Evolutionary conservation across 2,329 filamentous ascomycete genomes (phyloP).

Genomic region (Fusarium anguioides): DNA sequence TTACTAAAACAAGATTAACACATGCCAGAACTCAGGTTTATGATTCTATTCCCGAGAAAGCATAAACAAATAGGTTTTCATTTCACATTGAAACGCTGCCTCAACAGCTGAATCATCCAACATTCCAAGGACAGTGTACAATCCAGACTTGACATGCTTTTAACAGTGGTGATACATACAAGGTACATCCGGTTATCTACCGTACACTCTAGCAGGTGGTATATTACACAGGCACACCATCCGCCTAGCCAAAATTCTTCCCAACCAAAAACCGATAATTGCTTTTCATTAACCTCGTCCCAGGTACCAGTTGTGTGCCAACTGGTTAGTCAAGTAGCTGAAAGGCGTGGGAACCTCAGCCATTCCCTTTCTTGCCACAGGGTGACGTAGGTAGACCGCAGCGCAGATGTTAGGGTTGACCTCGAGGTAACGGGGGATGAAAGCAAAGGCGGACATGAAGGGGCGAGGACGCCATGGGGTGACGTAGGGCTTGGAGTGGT

Average conservation of each 20-base stretch:
- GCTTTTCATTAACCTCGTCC: slow-evolving; percentile 70
- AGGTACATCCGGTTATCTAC: slow-evolving; percentile 46
- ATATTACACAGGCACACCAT: slow-evolving; percentile 47
- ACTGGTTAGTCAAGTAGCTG: slow-evolving; percentile 72
- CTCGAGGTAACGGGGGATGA: slow-evolving; percentile 94
- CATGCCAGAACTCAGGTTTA: background rate
- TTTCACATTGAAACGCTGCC: background rate
- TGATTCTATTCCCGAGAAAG: background rate
- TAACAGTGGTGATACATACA: slow-evolving; percentile 47
- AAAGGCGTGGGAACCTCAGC: slow-evolving; percentile 91
- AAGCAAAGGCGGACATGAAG: slow-evolving; percentile 92
- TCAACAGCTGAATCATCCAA: background rate
- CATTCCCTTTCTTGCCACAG: slow-evolving; percentile 83
- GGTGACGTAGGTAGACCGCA: slow-evolving; percentile 93
- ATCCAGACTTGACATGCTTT: slow-evolving; percentile 31
- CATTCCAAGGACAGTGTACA: background rate
- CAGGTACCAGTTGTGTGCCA: slow-evolving; percentile 96
- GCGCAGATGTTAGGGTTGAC: slow-evolving; percentile 98
- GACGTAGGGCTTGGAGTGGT: slow-evolving; percentile 82
- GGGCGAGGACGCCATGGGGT: slow-evolving; percentile 90
- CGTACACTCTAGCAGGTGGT: slow-evolving; percentile 48
- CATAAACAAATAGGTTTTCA: background rate
- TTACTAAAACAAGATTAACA: background rate
- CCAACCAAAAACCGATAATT: slow-evolving; percentile 17
- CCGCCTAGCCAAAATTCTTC: slow-evolving; percentile 36